Percentiles rank a stretch among this genome's conserved stretches.
Conservation (phyloP, 331 rosid species). For the Malus hybrid region DNA sequence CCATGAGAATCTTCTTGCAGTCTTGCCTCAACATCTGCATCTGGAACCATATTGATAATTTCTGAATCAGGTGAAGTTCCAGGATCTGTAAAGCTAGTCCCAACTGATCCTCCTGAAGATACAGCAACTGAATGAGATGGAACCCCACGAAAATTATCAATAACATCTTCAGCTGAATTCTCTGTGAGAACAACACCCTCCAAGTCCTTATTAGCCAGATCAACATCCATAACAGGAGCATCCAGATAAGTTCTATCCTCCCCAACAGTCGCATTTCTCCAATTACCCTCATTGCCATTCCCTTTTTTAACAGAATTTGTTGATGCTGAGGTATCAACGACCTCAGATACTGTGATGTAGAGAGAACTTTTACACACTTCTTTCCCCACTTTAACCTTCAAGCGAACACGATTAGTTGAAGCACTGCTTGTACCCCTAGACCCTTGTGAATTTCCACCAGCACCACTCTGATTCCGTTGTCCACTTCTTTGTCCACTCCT, state of each 20-base stretch:
- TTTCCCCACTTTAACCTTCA: constrained; percentile 79
- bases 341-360: constrained; percentile 40
- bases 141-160: constrained; percentile 27
- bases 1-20: constrained; percentile 38
- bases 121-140: constrained; percentile 36
- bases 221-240: constrained; percentile 33
- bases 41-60: constrained; percentile 69
- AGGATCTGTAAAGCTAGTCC: constrained; percentile 55
- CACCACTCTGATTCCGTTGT: constrained; percentile 34
- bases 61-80: constrained; percentile 99
- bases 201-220: constrained; percentile 35
- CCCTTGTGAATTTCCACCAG: constrained; percentile 34
- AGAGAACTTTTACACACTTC: constrained; percentile 37
- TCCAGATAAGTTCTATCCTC: constrained; percentile 15
- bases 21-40: constrained; percentile 47
- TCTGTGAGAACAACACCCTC: constrained; percentile 27
- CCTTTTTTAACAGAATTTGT: constrained; percentile 29
- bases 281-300: constrained; percentile 24
- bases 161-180: constrained; percentile 36
- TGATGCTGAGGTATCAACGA: constrained; percentile 33
- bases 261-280: constrained; percentile 21
- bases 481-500: constrained; percentile 45
- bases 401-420: constrained; percentile 50
- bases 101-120: constrained; percentile 38
- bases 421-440: constrained; percentile 32